These are phyloP conservation scores for Detonula confervacea DNA, from an alignment of 352 stramenopile species.

Conservation along the genomic window DNA sequence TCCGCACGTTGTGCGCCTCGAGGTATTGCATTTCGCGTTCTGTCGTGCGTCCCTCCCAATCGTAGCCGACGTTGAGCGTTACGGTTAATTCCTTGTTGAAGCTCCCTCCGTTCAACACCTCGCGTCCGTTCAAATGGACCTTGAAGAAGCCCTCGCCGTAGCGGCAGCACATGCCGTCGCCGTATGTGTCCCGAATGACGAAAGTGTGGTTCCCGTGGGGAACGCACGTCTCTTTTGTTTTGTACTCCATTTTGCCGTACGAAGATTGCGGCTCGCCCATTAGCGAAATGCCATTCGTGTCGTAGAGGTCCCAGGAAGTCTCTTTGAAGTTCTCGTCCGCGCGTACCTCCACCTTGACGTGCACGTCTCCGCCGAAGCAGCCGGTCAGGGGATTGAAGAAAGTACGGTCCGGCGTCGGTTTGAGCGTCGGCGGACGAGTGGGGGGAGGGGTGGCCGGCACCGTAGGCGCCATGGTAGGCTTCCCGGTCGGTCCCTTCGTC, in stretches of 20 bases:
- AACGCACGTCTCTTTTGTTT: conserved; percentile 31
- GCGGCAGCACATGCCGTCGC: conserved; percentile 52
- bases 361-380: conserved; percentile 51
- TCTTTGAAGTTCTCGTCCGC: conserved; percentile 43
- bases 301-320: conserved; percentile 37
- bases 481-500: neutral
- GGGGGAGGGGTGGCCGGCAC: conserved; percentile 30
- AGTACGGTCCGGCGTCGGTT: conserved; percentile 29
- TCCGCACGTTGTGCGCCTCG: conserved; percentile 45
- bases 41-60: conserved; percentile 34
- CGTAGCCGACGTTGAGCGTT: conserved; percentile 37
- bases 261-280: conserved; percentile 14
- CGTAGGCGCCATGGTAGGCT: conserved; percentile 4
- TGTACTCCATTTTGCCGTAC: conserved; percentile 31
- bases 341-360: conserved; percentile 32
- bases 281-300: conserved; percentile 21
- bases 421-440: conserved; percentile 30
- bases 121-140: conserved; percentile 33
- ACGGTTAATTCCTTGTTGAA: conserved; percentile 38
- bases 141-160: conserved; percentile 54
- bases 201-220: conserved; percentile 47
- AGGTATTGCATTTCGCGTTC: conserved; percentile 48
- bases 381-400: conserved; percentile 39
- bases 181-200: conserved; percentile 48
- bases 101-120: conserved; percentile 32